These are phyloP conservation scores for Ceratorhiza oryzae-sativae DNA, from an alignment of 1,284 basidiomycete species.

Conservation along the genomic window DNA sequence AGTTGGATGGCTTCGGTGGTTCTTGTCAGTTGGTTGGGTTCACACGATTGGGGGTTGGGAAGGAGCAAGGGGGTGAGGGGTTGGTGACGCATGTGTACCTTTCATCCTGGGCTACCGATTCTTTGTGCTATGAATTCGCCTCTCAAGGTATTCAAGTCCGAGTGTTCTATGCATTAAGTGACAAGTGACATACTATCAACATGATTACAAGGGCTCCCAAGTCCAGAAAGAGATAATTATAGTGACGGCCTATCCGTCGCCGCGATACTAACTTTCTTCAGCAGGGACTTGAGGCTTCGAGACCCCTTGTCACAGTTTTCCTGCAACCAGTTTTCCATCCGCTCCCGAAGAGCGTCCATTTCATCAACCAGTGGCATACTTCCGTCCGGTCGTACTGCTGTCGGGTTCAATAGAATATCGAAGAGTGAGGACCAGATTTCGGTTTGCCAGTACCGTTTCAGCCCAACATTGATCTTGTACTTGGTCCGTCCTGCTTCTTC, in stretches of 20 bases:
- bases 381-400: constrained; percentile 59
- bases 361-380: constrained; percentile 75
- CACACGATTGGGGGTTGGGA: not conserved
- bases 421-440: constrained; percentile 88
- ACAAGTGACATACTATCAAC: not conserved
- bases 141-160: not conserved
- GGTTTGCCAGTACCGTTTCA: constrained; percentile 96
- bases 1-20: not conserved
- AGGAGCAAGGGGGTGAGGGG: constrained; percentile 13
- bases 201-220: constrained; percentile 1
- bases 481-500: constrained; percentile 51
- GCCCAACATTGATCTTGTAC: constrained; percentile 74
- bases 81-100: constrained; percentile 27
- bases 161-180: not conserved
- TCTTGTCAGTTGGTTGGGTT: not conserved
- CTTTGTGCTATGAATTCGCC: constrained; percentile 24
- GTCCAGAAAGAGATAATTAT: not conserved
- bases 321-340: constrained; percentile 89
- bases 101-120: constrained; percentile 38
- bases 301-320: constrained; percentile 52
- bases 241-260: constrained; percentile 35
- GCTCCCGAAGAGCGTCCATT: constrained; percentile 66
- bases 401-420: constrained; percentile 85
- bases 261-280: constrained; percentile 74
- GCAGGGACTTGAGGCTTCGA: constrained; percentile 81